phyloP scores from a whole-genome alignment of 805 yeast species.

The Barnettozyma salicaria region DNA sequence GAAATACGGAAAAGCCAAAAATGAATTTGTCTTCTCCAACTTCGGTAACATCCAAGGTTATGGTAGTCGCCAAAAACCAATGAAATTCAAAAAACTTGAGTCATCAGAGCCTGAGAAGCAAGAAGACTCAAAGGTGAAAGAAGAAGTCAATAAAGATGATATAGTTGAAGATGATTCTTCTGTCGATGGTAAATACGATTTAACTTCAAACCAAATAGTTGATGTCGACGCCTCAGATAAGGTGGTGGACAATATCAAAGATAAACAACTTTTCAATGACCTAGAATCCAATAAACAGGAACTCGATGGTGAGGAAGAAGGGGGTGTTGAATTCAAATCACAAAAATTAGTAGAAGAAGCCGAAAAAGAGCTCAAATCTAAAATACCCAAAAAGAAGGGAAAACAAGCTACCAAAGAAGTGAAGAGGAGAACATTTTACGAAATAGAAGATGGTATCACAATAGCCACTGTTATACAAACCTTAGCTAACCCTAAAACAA shows the following conservation, averaged over 20 bases:
- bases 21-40: slow-evolving; percentile 19
- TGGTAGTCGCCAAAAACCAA: slow-evolving; percentile 12
- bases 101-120: slow-evolving; percentile 12
- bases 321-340: slow-evolving; percentile 24
- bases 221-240: slow-evolving; percentile 10
- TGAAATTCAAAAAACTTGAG: slow-evolving; percentile 20
- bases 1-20: slow-evolving; percentile 16
- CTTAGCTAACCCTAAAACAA: slow-evolving; percentile 22
- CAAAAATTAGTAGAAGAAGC: slow-evolving; percentile 23
- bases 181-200: slow-evolving; percentile 22
- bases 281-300: slow-evolving; percentile 21
- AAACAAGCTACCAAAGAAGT: slow-evolving; percentile 14
- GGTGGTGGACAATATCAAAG: slow-evolving; percentile 11
- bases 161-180: slow-evolving; percentile 9
- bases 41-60: slow-evolving; percentile 16
- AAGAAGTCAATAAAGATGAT: slow-evolving; percentile 2
- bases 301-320: slow-evolving; percentile 26
- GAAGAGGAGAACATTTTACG: slow-evolving; percentile 23
- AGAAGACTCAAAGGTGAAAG: slow-evolving; percentile 3
- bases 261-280: slow-evolving; percentile 22
- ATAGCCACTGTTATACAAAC: slow-evolving; percentile 27
- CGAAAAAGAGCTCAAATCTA: slow-evolving; percentile 14
- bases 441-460: slow-evolving; percentile 24
- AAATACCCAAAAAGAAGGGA: slow-evolving; percentile 12
- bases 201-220: slow-evolving; percentile 21